phyloP scores from a whole-genome alignment of 192 early-diverging fungal species.

The Cetraspora pellucida region DNA sequence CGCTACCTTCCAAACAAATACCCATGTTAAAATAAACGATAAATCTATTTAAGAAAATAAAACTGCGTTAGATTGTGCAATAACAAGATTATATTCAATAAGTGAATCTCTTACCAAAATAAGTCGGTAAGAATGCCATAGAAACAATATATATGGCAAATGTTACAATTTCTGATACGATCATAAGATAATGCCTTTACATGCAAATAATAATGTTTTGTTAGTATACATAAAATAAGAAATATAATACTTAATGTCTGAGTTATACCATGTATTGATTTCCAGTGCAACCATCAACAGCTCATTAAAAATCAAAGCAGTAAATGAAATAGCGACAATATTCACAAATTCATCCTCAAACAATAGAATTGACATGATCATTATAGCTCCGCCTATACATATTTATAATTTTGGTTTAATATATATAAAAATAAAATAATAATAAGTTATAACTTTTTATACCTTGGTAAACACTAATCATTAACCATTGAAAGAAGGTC shows the following conservation, averaged over 20 bases:
- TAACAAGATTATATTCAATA: conserved; percentile 3
- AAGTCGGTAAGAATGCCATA: conserved; percentile 85
- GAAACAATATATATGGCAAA: conserved; percentile 83
- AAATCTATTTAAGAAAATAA: conserved; percentile 57
- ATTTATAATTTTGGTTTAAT: not conserved
- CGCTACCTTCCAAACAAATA: conserved; percentile 89
- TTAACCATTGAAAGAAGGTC: conserved; percentile 93
- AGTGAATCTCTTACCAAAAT: conserved; percentile 73
- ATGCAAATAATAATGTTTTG: not conserved
- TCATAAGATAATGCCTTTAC: conserved; percentile 80
- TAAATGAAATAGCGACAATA: conserved; percentile 94
- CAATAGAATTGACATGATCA: conserved; percentile 91
- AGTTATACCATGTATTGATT: conserved; percentile 83
- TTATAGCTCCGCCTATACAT: conserved; percentile 75
- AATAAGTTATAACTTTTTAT: conserved; percentile 53
- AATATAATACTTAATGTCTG: not conserved
- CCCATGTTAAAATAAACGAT: conserved; percentile 79
- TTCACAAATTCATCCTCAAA: conserved; percentile 96
- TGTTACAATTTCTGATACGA: conserved; percentile 81
- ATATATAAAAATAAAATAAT: not conserved
- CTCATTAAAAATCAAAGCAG: conserved; percentile 91
- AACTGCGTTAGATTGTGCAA: conserved; percentile 6
- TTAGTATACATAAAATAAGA: not conserved
- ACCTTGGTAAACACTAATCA: conserved; percentile 96
- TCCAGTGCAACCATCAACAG: conserved; percentile 94